A percentile compares a stretch with the other conserved stretches of the same genome.
phyloP scores from a whole-genome alignment of 2,329 filamentous ascomycete genomes.

The Monosporascus sp. region DNA sequence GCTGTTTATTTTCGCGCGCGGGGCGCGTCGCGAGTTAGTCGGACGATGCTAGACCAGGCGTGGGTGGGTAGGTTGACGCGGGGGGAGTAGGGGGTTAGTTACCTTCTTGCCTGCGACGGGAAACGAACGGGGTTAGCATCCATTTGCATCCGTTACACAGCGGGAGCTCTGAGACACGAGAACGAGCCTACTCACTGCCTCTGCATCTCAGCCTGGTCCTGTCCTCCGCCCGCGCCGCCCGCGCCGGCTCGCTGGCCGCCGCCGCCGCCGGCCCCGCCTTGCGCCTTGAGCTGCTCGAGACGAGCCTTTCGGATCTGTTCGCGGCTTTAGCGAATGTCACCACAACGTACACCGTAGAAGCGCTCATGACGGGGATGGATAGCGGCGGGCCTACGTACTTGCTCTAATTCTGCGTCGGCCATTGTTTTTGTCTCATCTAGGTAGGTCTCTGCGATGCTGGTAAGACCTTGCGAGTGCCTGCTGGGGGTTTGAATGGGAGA shows the following conservation, averaged over 20 bases:
- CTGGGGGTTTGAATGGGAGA: too few relatives aligned
- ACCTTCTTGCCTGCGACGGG: constrained; percentile 35
- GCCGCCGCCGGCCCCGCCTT: constrained; percentile 48
- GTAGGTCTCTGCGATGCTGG: background rate
- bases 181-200: constrained; percentile 46
- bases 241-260: constrained; percentile 39
- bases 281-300: constrained; percentile 84
- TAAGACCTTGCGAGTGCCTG: background rate
- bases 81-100: background rate
- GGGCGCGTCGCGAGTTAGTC: too few relatives aligned
- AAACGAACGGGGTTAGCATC: constrained; percentile 7
- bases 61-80: background rate
- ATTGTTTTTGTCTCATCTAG: constrained; percentile 14
- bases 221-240: constrained; percentile 37
- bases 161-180: background rate
- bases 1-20: constrained; percentile 23
- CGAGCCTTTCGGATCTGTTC: constrained; percentile 81
- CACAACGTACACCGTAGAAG: too few relatives aligned
- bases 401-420: constrained; percentile 36
- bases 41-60: background rate
- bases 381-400: constrained; percentile 16
- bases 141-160: background rate
- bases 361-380: too few relatives aligned
- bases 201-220: constrained; percentile 55
- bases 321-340: too few relatives aligned